phyloP scores from a whole-genome alignment of 2,329 filamentous ascomycete genomes.

The Ceratocystis lukuohia region DNA sequence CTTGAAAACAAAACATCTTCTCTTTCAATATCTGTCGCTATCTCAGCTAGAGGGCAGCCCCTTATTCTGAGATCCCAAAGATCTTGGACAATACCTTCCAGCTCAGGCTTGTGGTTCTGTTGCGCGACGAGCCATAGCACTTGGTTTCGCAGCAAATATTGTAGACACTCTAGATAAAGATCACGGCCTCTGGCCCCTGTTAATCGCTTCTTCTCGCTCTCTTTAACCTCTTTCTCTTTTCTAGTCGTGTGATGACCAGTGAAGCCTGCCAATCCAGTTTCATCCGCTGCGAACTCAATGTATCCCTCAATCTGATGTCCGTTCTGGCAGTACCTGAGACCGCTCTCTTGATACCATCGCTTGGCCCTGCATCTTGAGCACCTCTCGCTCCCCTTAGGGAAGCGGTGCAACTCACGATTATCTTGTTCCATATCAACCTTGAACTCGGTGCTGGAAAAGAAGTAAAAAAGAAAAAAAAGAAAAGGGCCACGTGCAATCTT shows the following conservation, averaged over 20 bases:
- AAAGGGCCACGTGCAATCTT: too few species aligned
- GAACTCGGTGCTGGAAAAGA: not conserved
- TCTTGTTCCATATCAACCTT: conserved; percentile 30
- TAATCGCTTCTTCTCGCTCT: conserved; percentile 44
- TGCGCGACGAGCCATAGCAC: conserved; percentile 55
- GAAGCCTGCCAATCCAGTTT: conserved; percentile 51
- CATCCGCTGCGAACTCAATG: conserved; percentile 47
- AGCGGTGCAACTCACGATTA: conserved; percentile 33
- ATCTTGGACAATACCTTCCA: conserved; percentile 69
- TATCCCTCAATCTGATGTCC: conserved; percentile 66
- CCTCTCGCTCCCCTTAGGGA: conserved; percentile 37
- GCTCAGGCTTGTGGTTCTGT: conserved; percentile 53
- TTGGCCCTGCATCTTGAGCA: conserved; percentile 56
- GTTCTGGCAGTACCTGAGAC: conserved; percentile 63
- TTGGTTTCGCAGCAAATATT: conserved; percentile 75
- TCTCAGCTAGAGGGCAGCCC: conserved; percentile 26
- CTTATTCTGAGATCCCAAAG: conserved; percentile 65
- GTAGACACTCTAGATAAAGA: conserved; percentile 71
- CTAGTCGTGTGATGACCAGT: conserved; percentile 32
- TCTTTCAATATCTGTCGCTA: not conserved
- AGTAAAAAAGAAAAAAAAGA: not conserved
- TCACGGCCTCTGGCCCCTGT: conserved; percentile 55
- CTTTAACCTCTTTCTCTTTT: conserved; percentile 35
- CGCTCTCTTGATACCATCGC: conserved; percentile 61
- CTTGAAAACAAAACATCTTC: conserved; percentile 23